Evolutionary conservation across 2,329 filamentous ascomycete genomes (phyloP).

Genomic region (Calonectria crousiana): DNA sequence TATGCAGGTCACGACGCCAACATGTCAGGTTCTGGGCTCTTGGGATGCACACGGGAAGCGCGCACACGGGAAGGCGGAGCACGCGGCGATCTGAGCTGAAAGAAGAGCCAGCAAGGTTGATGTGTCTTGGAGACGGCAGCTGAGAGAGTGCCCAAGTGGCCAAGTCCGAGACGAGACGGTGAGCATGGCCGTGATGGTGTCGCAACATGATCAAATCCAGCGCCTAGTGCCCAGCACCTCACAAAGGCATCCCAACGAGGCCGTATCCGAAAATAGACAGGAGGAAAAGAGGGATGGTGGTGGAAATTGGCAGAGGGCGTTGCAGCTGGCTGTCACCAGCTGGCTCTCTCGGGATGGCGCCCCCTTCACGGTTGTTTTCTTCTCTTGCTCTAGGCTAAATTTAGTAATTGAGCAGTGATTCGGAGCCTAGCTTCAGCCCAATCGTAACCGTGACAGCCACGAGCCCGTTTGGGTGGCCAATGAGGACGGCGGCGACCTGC

Average conservation of each 20-base stretch:
- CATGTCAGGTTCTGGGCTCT: background rate
- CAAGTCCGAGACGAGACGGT: background rate
- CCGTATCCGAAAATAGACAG: constrained; percentile 6
- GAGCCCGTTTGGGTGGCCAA: background rate
- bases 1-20: background rate
- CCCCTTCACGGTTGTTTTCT: no score
- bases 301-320: background rate
- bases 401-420: background rate
- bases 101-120: no score
- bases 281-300: background rate
- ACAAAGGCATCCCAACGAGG: background rate
- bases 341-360: background rate
- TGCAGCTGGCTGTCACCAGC: background rate
- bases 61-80: background rate
- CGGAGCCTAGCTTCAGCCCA: background rate
- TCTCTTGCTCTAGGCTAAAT: background rate
- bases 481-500: background rate
- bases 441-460: background rate
- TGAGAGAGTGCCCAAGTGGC: background rate
- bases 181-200: background rate
- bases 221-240: background rate
- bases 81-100: background rate
- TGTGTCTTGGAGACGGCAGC: background rate
- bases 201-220: background rate
- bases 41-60: no score